Conservation (phyloP, 2,329 filamentous ascomycete species). For the Periconia sp. region DNA sequence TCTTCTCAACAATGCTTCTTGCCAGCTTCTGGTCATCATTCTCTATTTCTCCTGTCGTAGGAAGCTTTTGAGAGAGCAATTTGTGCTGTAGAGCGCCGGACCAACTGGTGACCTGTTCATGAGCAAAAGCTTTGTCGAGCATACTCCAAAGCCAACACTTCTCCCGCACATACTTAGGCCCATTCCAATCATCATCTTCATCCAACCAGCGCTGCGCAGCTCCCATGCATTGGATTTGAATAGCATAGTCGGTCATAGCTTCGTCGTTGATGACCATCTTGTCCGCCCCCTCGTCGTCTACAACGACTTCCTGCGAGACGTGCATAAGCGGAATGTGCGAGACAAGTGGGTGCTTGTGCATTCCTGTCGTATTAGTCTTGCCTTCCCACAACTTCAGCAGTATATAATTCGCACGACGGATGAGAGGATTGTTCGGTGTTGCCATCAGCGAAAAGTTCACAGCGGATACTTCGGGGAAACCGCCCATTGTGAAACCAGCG, state of each 20-base stretch:
- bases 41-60: constrained; percentile 47
- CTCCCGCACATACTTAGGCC: constrained; percentile 57
- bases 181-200: constrained; percentile 59
- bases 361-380: constrained; percentile 47
- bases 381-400: constrained; percentile 60
- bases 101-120: constrained; percentile 59
- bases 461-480: constrained; percentile 21
- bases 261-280: constrained; percentile 47
- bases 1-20: constrained; percentile 58
- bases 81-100: constrained; percentile 57
- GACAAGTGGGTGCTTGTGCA: constrained; percentile 59
- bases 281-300: constrained; percentile 43
- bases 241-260: constrained; percentile 63
- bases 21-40: constrained; percentile 56
- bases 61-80: constrained; percentile 55
- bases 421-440: constrained; percentile 53
- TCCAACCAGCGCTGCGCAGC: constrained; percentile 61
- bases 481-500: constrained; percentile 31
- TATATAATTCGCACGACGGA: constrained; percentile 56
- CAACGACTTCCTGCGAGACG: constrained; percentile 35
- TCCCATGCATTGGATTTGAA: constrained; percentile 61
- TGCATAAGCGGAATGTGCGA: constrained; percentile 55
- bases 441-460: constrained; percentile 30
- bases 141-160: constrained; percentile 30
- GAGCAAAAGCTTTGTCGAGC: constrained; percentile 28